These are phyloP conservation scores for Sphaerulina vaccinii DNA, from an alignment of 2,329 filamentous ascomycete genomes.

Conservation along the genomic window DNA sequence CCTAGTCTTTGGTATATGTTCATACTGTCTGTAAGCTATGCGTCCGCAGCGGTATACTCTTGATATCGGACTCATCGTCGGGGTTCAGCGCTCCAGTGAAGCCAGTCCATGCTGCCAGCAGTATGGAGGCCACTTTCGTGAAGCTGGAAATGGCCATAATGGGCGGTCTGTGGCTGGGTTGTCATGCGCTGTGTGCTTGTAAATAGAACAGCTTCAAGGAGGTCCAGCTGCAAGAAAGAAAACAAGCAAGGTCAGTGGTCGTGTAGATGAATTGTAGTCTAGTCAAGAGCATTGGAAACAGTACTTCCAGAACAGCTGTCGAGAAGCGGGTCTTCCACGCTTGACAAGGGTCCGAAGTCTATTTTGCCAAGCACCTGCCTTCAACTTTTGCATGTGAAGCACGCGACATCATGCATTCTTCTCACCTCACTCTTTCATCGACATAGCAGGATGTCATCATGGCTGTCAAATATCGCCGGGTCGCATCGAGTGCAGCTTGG, in stretches of 20 bases:
- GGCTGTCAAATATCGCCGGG: constrained; percentile 45
- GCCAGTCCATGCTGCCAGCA: constrained; percentile 36
- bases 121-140: constrained; percentile 27
- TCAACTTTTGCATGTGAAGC: constrained; percentile 5
- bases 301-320: neutral
- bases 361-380: neutral
- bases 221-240: constrained; percentile 8
- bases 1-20: neutral
- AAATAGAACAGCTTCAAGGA: neutral
- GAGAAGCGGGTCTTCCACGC: neutral
- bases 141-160: constrained; percentile 25
- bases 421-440: neutral
- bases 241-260: too few relatives aligned
- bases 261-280: neutral
- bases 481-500: constrained; percentile 61
- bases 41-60: constrained; percentile 38
- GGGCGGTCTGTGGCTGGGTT: neutral
- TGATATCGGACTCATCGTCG: constrained; percentile 33
- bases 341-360: neutral
- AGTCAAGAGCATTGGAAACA: neutral
- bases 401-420: neutral
- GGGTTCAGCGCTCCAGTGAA: constrained; percentile 26
- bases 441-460: constrained; percentile 26
- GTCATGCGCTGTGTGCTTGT: constrained; percentile 9
- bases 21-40: constrained; percentile 36